Evolutionary conservation across 345 rosid genomes (phyloP), one percentile per base, ranked within the genome.

Genomic region (Rhodamnia argentea): DNA sequence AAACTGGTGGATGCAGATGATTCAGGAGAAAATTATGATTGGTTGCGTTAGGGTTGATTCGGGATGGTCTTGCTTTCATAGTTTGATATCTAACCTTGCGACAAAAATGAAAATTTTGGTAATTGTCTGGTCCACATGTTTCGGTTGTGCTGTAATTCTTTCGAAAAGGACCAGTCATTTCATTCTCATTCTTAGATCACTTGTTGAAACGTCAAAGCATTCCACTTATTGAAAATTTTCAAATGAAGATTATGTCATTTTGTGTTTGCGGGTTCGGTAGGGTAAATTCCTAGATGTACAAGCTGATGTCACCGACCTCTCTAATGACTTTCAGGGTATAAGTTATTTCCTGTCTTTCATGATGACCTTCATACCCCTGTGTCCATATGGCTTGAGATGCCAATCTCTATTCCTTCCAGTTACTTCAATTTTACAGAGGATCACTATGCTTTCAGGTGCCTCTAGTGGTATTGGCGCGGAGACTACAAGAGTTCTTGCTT

Each of bases 381-480:
- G 2, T 37, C 3, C 13, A 78, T 42, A 27, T 1, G 83, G 44
- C 82, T 14, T 82, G 40, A 10, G 4, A 27, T 40, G 7, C 32
- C 24, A 5, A 9, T 29, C 22, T 42, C 27, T 62, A 78, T 42
- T 76, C 51, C 62, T 58, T 86, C 87, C 4, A 26, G 27, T 78
- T 42, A 8, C 13, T 42, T 78, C 51, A 10, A 52, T 14, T 56
- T 83, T 29, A 55, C 20, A 32, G 26, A 59, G 42, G 26, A 20
- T 13, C 20, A 8, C 9, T 26, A 32, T 86, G 62, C 51, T 47
- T 62, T 52, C 84, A 94, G 96, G 96, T 89, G 94, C 96, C 84
- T 94, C 96, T 13, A 94, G 94, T 82, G 98, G 96, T 78, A 94
- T 96, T 86, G 96, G 96, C 7, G 75, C 86, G 57, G 96, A 95